Conservation (phyloP, 441 rosid genomes). For the Brassica balearica region DNA sequence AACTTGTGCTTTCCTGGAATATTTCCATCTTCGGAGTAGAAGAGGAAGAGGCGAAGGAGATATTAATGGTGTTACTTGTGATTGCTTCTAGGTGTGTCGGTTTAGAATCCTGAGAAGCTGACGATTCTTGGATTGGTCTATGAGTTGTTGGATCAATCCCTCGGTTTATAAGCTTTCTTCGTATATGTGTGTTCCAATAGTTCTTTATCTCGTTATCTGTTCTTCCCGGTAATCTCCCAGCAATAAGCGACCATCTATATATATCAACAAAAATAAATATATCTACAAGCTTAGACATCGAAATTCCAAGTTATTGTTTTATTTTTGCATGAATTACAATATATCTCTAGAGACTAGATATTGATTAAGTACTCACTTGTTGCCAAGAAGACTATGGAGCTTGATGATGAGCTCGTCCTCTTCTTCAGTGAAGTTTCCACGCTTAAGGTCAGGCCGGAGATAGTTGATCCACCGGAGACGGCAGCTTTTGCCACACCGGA, state of each 20-base stretch:
- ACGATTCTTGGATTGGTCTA: constrained; percentile 66
- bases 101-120: constrained; percentile 48
- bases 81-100: constrained; percentile 31
- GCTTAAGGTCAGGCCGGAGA: constrained; percentile 89
- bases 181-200: constrained; percentile 96
- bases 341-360: not conserved
- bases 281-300: not conserved
- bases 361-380: constrained; percentile 63
- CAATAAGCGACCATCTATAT: constrained; percentile 89
- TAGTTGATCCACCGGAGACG: constrained; percentile 97
- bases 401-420: constrained; percentile 97
- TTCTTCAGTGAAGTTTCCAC: constrained; percentile 91
- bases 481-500: constrained; percentile 93
- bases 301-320: not conserved
- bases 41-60: constrained; percentile 42
- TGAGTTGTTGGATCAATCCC: constrained; percentile 95
- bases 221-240: constrained; percentile 93
- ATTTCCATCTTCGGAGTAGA: constrained; percentile 31
- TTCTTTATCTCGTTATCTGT: constrained; percentile 97
- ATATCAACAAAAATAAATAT: not conserved
- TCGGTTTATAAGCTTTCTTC: constrained; percentile 81
- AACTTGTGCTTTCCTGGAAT: constrained; percentile 29
- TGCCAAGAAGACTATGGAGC: constrained; percentile 93
- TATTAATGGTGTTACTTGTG: constrained; percentile 40
- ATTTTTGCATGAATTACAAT: not conserved